These are phyloP conservation scores for Purpureocillium takamizusanense DNA, from an alignment of 2,329 filamentous ascomycete species.

Conservation along the genomic window DNA sequence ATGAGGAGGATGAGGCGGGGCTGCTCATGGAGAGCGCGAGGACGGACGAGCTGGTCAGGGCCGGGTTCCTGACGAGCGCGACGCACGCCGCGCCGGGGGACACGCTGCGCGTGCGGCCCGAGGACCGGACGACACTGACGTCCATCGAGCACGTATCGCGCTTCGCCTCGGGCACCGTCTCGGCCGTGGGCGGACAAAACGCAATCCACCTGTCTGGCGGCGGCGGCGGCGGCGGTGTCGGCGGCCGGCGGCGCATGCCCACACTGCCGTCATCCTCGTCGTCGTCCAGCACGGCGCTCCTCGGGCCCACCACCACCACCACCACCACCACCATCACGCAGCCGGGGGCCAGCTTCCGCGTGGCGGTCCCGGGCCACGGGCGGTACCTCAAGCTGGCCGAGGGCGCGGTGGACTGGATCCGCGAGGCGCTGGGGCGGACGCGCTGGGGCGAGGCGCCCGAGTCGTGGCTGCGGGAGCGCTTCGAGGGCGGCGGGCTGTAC, in stretches of 20 bases:
- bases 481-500: slow-evolving; percentile 52
- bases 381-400: slow-evolving; percentile 57
- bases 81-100: slow-evolving; percentile 19
- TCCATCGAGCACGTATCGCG: slow-evolving; percentile 54
- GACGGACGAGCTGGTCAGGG: slow-evolving; percentile 49
- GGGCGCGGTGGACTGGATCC: slow-evolving; percentile 51
- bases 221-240: slow-evolving; percentile 27
- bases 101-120: slow-evolving; percentile 37
- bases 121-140: slow-evolving; percentile 45
- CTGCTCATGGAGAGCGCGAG: slow-evolving; percentile 28
- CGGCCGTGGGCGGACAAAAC: slow-evolving; percentile 59
- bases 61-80: slow-evolving; percentile 56
- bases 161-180: slow-evolving; percentile 59
- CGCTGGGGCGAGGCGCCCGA: slow-evolving; percentile 56
- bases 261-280: slow-evolving; percentile 11
- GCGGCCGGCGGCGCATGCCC: too few relatives aligned
- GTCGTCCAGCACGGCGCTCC: slow-evolving; percentile 4
- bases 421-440: slow-evolving; percentile 48
- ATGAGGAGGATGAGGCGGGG: too few relatives aligned
- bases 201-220: slow-evolving; percentile 58
- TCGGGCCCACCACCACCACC: too few relatives aligned
- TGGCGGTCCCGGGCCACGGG: slow-evolving; percentile 60
- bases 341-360: slow-evolving; percentile 28
- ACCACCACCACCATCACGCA: too few relatives aligned
- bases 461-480: slow-evolving; percentile 53